phyloP scores from a whole-genome alignment of 805 yeast species.

The Cyberlindnera maclurae region DNA sequence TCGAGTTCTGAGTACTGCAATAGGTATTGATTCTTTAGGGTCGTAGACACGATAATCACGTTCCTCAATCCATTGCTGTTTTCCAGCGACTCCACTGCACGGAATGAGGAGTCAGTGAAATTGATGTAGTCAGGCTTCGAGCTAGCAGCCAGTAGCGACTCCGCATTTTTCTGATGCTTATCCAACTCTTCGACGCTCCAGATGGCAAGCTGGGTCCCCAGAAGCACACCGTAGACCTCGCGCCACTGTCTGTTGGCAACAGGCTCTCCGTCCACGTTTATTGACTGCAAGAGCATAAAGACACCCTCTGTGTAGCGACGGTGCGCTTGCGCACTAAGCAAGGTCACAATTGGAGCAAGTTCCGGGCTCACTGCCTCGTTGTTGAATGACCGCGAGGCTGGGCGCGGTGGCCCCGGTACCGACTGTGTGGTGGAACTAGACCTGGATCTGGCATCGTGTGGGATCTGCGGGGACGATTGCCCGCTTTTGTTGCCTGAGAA shows the following conservation, averaged over 20 bases:
- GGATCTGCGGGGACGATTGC: conserved; percentile 12
- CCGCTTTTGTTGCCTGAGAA: conserved; percentile 19
- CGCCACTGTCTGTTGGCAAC: conserved; percentile 74
- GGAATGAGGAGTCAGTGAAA: conserved; percentile 83
- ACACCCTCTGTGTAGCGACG: conserved; percentile 73
- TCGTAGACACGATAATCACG: conserved; percentile 83
- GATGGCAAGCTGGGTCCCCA: conserved; percentile 86
- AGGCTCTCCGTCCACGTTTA: conserved; percentile 81
- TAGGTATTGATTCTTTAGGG: conserved; percentile 80
- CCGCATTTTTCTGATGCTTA: conserved; percentile 35
- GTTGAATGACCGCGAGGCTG: not conserved
- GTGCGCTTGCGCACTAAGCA: conserved; percentile 66
- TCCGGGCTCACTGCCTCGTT: conserved; percentile 29
- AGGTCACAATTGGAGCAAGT: conserved; percentile 60
- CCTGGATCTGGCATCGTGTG: conserved; percentile 10
- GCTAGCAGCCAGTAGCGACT: conserved; percentile 47
- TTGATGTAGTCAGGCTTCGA: conserved; percentile 83
- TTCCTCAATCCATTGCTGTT: conserved; percentile 56
- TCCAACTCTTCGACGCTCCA: conserved; percentile 79
- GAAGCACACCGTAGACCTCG: conserved; percentile 86
- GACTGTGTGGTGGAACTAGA: conserved; percentile 10
- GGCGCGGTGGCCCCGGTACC: too few relatives aligned
- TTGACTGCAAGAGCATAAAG: conserved; percentile 64
- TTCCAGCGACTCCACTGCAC: conserved; percentile 61
- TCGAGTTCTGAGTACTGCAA: conserved; percentile 66